These are phyloP conservation scores for Ustilago vetiveriae DNA, from an alignment of 1,284 basidiomycete species.

Conservation along the genomic window DNA sequence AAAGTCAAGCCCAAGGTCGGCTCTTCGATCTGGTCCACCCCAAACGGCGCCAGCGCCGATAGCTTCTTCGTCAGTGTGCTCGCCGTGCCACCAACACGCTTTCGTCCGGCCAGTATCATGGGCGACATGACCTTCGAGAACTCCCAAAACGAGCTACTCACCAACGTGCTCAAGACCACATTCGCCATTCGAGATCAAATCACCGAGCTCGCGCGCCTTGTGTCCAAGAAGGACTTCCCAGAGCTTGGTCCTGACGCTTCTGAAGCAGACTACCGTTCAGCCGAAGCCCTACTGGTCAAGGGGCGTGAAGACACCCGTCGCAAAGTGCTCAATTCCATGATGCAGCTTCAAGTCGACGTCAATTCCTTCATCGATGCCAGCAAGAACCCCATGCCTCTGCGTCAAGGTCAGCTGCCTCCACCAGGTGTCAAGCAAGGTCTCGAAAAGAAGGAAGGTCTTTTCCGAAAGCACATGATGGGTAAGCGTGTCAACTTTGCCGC, in stretches of 20 bases:
- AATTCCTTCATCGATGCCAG: conserved; percentile 97
- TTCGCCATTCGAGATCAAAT: conserved; percentile 71
- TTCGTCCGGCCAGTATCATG: conserved; percentile 92
- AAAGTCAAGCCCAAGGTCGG: conserved; percentile 32
- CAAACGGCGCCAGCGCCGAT: conserved; percentile 77
- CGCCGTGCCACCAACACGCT: conserved; percentile 91
- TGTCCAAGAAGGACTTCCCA: conserved; percentile 72
- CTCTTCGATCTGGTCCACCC: conserved; percentile 33
- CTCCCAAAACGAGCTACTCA: conserved; percentile 92
- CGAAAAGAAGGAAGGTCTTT: conserved; percentile 99
- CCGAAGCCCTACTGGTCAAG: conserved; percentile 64
- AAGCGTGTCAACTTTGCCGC: conserved; percentile 99
- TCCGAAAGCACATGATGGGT: conserved; percentile 99
- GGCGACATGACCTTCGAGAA: conserved; percentile 94
- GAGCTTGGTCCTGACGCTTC: conserved; percentile 57
- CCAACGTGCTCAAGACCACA: conserved; percentile 82
- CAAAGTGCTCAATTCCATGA: conserved; percentile 80
- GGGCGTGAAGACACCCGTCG: conserved; percentile 72
- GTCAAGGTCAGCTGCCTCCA: conserved; percentile 91
- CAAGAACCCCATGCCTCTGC: conserved; percentile 87
- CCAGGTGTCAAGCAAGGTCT: conserved; percentile 94
- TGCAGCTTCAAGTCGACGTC: conserved; percentile 92
- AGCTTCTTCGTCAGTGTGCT: conserved; percentile 98
- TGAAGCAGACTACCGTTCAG: conserved; percentile 69
- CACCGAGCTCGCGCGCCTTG: conserved; percentile 74